Evolutionary conservation across 257 asterid genomes (phyloP), one percentile per base, ranked within the genome.

Genomic region (Ballota nigra): DNA sequence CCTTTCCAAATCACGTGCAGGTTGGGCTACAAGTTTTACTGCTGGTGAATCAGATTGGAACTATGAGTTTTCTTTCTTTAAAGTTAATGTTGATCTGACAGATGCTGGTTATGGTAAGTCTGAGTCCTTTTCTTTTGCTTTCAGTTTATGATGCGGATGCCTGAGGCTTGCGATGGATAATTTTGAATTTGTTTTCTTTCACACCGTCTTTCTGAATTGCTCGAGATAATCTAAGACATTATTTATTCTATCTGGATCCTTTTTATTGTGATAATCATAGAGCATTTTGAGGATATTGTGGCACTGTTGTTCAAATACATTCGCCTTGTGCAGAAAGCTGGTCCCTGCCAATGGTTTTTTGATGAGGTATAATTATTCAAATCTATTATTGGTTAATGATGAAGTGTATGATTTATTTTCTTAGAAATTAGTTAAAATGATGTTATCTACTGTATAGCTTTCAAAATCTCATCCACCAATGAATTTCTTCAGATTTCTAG

Each of bases 21-120:
- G 99, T 68, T 95, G 99, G 99, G 97, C 98, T 56, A 89, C 98
- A 47, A 78, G 99, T 79, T 88, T 95, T 70, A 89, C 86, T 77
- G 99, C 98, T 49, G 97, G 99, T 69, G 99, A 91, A 89, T 88
- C 98, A 80, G 98, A 92, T 19, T 82, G 84, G 84, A 85, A 86
- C 61, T 49, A 43, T 24, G 94, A 89, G 51, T 95, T 79, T 77
- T 76, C 99, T 4, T 91, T 95, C 78, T 95, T 95, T 75, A 86
- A 78, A 86, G 92, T 95, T 41, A 70, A 6, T 65, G 83, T 95
- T 75, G 97, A 89, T 56, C 86, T 95, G 76, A 95, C 99, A 6
- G 99, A 89, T 63, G 93, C 92, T 76, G 99, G 99, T 66, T 95
- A 92, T 58, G 95, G 99, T 95, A 66, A 77, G 85, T 83, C 72